Conservation (phyloP, 2,329 filamentous ascomycete species). For the Colletotrichum camelliae region DNA sequence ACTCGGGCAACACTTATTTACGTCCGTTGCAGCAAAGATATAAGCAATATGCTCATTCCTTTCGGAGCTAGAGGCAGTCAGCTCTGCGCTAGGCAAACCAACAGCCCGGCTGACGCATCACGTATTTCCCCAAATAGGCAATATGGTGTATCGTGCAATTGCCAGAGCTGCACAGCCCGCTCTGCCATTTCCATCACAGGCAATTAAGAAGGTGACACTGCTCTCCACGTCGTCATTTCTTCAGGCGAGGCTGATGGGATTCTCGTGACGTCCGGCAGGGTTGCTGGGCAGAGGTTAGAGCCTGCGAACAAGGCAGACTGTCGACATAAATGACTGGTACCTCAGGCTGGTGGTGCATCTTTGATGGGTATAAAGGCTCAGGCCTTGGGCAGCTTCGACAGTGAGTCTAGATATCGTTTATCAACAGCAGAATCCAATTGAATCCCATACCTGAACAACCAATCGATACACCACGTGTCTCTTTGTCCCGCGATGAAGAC, state of each 20-base stretch:
- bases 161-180: not conserved
- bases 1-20: not conserved
- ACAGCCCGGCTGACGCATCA: not conserved
- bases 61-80: accelerated
- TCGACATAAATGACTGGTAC: not conserved
- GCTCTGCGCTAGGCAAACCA: not conserved
- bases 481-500: not conserved
- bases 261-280: not conserved
- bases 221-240: not conserved
- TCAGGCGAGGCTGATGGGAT: not conserved
- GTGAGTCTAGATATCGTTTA: accelerated
- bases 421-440: accelerated
- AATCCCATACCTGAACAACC: not conserved
- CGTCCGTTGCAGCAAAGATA: no score
- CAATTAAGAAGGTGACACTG: accelerated
- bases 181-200: accelerated
- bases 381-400: accelerated
- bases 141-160: not conserved
- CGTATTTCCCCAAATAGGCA: not conserved
- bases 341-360: not conserved
- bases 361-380: not conserved
- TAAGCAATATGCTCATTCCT: not conserved
- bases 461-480: accelerated
- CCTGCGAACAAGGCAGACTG: not conserved
- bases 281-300: not conserved